These are phyloP conservation scores for Colletotrichum caudatum DNA, from an alignment of 2,329 filamentous ascomycete species.

Conservation along the genomic window DNA sequence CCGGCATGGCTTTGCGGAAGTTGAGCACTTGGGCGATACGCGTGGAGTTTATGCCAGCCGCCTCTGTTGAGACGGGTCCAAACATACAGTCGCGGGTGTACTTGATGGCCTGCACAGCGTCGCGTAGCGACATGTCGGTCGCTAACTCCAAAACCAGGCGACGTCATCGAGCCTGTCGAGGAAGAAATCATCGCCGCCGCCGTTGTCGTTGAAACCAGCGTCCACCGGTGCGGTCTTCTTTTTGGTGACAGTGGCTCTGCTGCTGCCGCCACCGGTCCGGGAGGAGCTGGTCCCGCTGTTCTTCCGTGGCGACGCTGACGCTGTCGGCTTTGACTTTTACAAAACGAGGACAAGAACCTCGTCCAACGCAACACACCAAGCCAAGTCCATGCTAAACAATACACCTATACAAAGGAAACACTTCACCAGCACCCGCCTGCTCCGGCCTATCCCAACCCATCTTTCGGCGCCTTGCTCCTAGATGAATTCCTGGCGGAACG, in stretches of 20 bases:
- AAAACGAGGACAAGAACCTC: neutral
- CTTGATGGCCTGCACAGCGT: constrained; percentile 74
- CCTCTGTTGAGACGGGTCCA: constrained; percentile 67
- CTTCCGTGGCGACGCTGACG: constrained; percentile 46
- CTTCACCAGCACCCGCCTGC: neutral
- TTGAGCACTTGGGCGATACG: constrained; percentile 73
- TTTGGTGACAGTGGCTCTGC: constrained; percentile 17
- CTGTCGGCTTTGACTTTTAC: constrained; percentile 47
- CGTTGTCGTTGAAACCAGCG: constrained; percentile 2
- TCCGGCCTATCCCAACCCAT: neutral
- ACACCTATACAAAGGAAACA: constrained; percentile 1
- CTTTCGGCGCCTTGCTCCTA: constrained; percentile 26
- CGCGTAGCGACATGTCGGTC: constrained; percentile 67
- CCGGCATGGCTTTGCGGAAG: constrained; percentile 69
- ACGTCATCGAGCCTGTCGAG: constrained; percentile 68
- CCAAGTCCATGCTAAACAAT: neutral
- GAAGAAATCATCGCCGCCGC: constrained; percentile 49
- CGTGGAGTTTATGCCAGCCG: constrained; percentile 72
- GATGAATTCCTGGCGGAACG: constrained; percentile 49
- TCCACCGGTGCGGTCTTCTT: constrained; percentile 31
- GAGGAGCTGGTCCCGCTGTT: constrained; percentile 37
- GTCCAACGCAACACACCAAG: neutral
- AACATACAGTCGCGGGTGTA: constrained; percentile 74
- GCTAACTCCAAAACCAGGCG: constrained; percentile 66
- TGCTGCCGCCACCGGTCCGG: constrained; percentile 2